These are phyloP conservation scores for Ogataea philodendri DNA, from an alignment of 805 yeast species.

Conservation along the genomic window DNA sequence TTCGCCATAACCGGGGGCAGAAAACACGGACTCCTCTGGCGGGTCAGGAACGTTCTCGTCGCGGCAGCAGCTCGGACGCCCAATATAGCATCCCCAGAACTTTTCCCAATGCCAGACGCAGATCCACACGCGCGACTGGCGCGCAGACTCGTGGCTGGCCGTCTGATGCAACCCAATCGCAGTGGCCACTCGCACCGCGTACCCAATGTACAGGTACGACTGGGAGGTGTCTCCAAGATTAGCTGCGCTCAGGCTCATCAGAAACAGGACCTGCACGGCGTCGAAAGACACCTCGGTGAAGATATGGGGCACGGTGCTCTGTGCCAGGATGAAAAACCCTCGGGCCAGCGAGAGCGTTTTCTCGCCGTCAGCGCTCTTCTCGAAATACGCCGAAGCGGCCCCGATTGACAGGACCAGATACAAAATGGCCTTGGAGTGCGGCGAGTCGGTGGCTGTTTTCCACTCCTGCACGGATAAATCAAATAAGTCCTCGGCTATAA, in stretches of 20 bases:
- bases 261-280: constrained; percentile 20
- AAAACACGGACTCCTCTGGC: too few relatives aligned
- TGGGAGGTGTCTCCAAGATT: constrained; percentile 26
- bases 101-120: constrained; percentile 27
- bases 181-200: constrained; percentile 20
- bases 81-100: constrained; percentile 30
- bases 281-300: too few relatives aligned
- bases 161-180: constrained; percentile 24
- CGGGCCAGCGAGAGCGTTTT: too few relatives aligned
- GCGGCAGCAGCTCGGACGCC: constrained; percentile 22
- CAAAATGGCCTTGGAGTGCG: constrained; percentile 17
- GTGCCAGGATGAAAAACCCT: too few relatives aligned
- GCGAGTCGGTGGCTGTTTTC: constrained; percentile 16
- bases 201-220: constrained; percentile 24
- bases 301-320: too few relatives aligned
- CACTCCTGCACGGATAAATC: constrained; percentile 15
- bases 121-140: constrained; percentile 24
- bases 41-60: constrained; percentile 15
- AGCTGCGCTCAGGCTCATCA: constrained; percentile 24
- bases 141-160: constrained; percentile 11
- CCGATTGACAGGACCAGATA: constrained; percentile 23
- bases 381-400: too few relatives aligned
- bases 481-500: constrained; percentile 22
- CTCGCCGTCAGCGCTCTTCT: too few relatives aligned
- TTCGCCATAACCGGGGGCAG: too few relatives aligned